These are phyloP conservation scores for Coprinellus micaceus DNA, from an alignment of 768 basidiomycete genomes.

Conservation along the genomic window DNA sequence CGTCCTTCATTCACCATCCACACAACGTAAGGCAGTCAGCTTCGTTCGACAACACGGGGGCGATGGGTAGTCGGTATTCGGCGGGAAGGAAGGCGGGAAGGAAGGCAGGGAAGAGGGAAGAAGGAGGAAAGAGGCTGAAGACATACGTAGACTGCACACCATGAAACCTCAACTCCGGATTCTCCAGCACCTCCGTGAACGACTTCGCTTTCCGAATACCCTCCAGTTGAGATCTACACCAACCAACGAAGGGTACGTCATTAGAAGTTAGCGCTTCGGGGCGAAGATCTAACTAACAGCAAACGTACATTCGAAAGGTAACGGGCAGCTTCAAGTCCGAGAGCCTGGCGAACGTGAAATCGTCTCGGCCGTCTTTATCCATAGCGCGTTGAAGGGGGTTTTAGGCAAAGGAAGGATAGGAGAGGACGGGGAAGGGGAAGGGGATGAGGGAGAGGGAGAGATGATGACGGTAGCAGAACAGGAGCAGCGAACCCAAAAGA, in stretches of 20 bases:
- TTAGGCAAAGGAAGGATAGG: not conserved
- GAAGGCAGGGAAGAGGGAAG: not conserved
- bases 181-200: conserved; percentile 77
- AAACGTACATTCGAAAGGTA: conserved; percentile 75
- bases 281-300: not conserved
- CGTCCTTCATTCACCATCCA: conserved; percentile 44
- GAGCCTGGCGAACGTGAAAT: conserved; percentile 90
- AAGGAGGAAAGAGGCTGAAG: not conserved
- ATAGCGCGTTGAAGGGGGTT: conserved; percentile 24
- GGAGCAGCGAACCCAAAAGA: not conserved
- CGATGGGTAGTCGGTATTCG: not conserved
- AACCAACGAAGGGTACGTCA: not conserved
- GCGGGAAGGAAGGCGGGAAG: not conserved
- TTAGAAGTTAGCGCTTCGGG: not conserved
- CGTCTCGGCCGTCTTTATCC: conserved; percentile 67
- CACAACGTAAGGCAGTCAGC: not conserved
- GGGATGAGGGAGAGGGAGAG: not conserved
- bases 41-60: not conserved
- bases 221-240: conserved; percentile 74
- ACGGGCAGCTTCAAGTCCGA: conserved; percentile 86
- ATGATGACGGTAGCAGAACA: not conserved
- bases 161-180: conserved; percentile 78
- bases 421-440: not conserved
- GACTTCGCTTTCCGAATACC: conserved; percentile 69
- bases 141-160: conserved; percentile 78